Evolutionary conservation across 2,329 filamentous ascomycete species (phyloP), one percentile per base, ranked within the genome.

Genomic region (Phialophora tarda): DNA sequence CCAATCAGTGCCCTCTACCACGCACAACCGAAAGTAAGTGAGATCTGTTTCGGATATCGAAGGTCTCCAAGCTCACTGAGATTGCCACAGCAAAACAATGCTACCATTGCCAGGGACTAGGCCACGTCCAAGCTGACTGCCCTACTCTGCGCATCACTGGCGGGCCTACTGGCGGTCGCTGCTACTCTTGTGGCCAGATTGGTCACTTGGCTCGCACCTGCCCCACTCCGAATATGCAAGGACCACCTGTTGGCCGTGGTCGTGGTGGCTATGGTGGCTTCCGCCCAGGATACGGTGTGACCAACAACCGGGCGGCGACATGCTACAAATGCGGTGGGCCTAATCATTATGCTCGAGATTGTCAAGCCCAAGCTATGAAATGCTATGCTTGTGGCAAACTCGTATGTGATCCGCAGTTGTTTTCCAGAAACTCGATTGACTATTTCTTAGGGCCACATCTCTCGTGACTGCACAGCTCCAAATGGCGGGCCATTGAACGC

Each of bases 41-140:
- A 62, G 30, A 17, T 2, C 17, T 44, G 26, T 5, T n/a, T 30
- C 17, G 17, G n/a, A 6, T 34, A 14, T 26, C 12, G 11, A 23
- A 30, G 44, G 6, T 30, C 11, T 41, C 3, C n/a, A 28, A 8
- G 53, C 62, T 67, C 38, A 65, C 30, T 7, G 51, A 21, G 8
- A 17, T 53, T 51, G 63, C 28, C 23, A 59, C 75, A 89, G 93
- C 93, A 61, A 99, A 99, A 89, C 95, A 99, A 86, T 99, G 95
- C 88, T 99, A 99, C 81, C 95, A 98, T 84, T 99, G 95, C 86
- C 95, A 98, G 85, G 95, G 95, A 66, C 88, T 98, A 69, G 95
- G 95, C 73, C 95, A 99, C 79, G 95, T 99, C 75, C 95, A 99
- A 85, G 95, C 95, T 74, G 95, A 99, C 81, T 99, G 95, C 87